These are phyloP conservation scores for Arthroderma sp. DNA, from an alignment of 2,329 filamentous ascomycete species.

Conservation along the genomic window DNA sequence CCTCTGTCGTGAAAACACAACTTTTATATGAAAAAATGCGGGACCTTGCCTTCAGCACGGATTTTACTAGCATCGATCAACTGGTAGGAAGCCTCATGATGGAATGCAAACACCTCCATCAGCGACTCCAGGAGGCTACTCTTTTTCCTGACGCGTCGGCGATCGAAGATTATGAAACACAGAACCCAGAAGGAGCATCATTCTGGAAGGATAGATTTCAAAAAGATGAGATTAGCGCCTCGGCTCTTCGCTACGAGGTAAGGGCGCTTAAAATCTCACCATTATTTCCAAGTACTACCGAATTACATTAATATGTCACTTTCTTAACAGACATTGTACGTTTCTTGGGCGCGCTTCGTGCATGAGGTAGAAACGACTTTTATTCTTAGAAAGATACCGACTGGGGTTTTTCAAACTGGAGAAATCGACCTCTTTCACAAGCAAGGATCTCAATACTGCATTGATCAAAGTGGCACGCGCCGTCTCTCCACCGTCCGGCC, in stretches of 20 bases:
- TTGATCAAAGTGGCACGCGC: slow-evolving; percentile 10
- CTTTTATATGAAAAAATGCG: background rate
- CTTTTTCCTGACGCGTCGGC: slow-evolving; percentile 1
- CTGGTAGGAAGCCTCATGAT: slow-evolving; percentile 1
- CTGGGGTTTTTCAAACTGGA: slow-evolving; percentile 9
- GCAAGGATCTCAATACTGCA: slow-evolving; percentile 9
- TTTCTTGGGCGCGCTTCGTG: slow-evolving; percentile 3
- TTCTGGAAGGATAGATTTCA: slow-evolving; percentile 2
- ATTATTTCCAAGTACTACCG: background rate
- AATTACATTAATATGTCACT: background rate
- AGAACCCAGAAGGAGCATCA: background rate
- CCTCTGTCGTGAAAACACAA: background rate
- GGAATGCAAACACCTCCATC: slow-evolving; percentile 1
- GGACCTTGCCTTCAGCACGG: background rate
- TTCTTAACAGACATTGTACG: background rate
- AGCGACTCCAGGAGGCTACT: background rate
- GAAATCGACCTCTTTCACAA: slow-evolving; percentile 8
- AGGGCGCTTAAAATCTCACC: background rate
- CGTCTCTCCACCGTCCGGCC: slow-evolving; percentile 10
- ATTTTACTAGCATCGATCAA: background rate
- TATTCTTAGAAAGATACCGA: slow-evolving; percentile 7
- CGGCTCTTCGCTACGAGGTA: slow-evolving; percentile 2
- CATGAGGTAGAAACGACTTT: slow-evolving; percentile 1
- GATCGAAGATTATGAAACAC: background rate
- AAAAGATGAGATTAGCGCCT: background rate